Base-by-base conservation (phyloP, 2,329 filamentous ascomycete genomes). In the Aspergillus ruber region DNA sequence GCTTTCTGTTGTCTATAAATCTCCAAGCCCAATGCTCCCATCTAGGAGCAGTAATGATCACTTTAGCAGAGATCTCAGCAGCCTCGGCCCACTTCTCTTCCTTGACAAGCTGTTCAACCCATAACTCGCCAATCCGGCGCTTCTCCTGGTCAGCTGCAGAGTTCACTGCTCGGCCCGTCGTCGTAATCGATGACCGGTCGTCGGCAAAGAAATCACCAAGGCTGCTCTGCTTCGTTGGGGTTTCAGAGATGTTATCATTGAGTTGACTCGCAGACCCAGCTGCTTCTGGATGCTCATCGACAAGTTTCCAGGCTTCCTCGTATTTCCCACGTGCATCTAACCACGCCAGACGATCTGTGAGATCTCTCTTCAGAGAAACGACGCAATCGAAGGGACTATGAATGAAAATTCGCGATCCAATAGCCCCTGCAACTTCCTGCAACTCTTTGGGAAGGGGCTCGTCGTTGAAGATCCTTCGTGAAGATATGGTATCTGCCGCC, bases 11-110 rank as follows among this genome's bases (percentile, higher is more conserved):
- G 36, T 89, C 85, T 6, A 90, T 88, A 69, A 98, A 98, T 0
- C 82, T 85, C 82, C 87, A 94, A 4, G 94, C 86, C 90, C 91
- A 97, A 59, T 94, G 88, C 70, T 97, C 90, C 93, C 93, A 98
- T 56, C 85, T 77, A 42, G 85, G 77, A 1, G 89, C 82, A 1
- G 85, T 88, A 39, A 83, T 83, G 1, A 98, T 75, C 0, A 96
- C 90, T 60, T 85, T 89, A 12, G 85, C 87, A 49, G 90, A 91
- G 3, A 94, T 77, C 59, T 85, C 77, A 1, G 89, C 91, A 5
- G 93, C 93, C 48, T 79, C 74, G 7, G 65, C 64, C 93, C 93
- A 98, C 51, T 91, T 77, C 7, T 81, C 78, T 0, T 80, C 76
- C 32, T 84, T 80, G 29, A 95, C 80, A 29, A 97, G 78, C 59